Base-by-base conservation (phyloP, 305 asterid genomes). In the Fraxinus greggii region DNA sequence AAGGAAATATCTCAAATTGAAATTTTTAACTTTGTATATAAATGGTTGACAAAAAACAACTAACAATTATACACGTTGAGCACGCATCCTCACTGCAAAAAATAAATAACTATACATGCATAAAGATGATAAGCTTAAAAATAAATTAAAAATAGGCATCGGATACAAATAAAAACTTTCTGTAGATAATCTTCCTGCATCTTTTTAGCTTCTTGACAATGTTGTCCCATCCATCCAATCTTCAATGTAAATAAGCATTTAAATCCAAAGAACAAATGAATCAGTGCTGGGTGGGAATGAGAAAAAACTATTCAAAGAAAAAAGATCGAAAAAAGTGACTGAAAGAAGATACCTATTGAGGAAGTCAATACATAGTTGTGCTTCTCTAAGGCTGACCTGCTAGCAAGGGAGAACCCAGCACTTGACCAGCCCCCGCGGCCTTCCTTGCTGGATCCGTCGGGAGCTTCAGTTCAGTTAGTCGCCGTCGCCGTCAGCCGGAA, bases 221-320 rank as follows among this genome's bases (percentile, higher is more conserved):
- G 89, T 83, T n/a, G 91, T 88, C 78, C 91, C 94, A 70, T 31
- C 91, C 89, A 86, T 85, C 99, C 99, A 95, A 85, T 86, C 98
- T 93, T 83, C 83, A 88, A 42, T 83, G 61, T 67, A 45, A 59
- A 82, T 6, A 85, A 59, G 84, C 33, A 45, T 24, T 86, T 86
- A 77, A 87, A 59, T 78, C 72, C 80, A 88, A 65, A 3, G 75
- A 72, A 65, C 51, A 75, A 35, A 42, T 65, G 40, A 45, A 83
- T 48, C 54, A 72, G 19, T 78, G 28, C 1, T 1, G 21, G 42
- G 70, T 59, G 28, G 35, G 10, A 72, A 21, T 72, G 21, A 23
- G 45, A 79, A 69, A 40, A 48, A 77, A 69, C 61, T 69, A 73
- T 29, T 29, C 31, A 29, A 29, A 29, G 31, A 29, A 29, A 1